Base-by-base conservation (phyloP, 192 early-diverging fungal species). In the Haplosporangium gracile region DNA sequence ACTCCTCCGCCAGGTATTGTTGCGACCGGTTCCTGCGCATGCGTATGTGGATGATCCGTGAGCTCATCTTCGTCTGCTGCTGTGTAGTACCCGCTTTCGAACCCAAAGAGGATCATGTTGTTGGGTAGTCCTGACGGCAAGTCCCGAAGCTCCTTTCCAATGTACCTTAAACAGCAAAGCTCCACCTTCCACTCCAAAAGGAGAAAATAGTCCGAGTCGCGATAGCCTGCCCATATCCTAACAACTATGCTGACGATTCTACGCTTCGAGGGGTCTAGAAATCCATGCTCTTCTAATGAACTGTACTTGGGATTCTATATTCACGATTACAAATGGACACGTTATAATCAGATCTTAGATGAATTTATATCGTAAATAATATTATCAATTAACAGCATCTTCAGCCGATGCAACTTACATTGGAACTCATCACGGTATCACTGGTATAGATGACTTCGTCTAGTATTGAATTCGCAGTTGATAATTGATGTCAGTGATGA, bases 101-200 rank as follows among this genome's bases (percentile, higher is more conserved):
- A 80, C 55, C 85, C 87, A 80, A 90, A 89, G 22, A 90, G 57
- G 16, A 92, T 82, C 1, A 88, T 89, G 70, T 92, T 92, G 71
- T 88, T 74, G 53, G 91, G 91, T 65, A 88, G 74, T 20, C 77
- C 70, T 13, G 77, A 71, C 18, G 82, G 81, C 6, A 82, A 43
- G 75, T 70, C 77, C 68, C 80, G 82, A 83, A 89, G 90, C 10
- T 88, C 81, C 55, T 89, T 90, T 22, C 88, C 88, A 29, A 92
- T 75, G 70, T 76, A 90, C 16, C 75, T 71, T 16, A 92, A 74
- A 36, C 79, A 78, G 57, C 89, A 88, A 57, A 92, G 80, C 22
- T 89, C 88, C 15, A 92, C 70, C n/a, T 80, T 73, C 91, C 91
- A 92, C 73, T 92, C 89, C n/a, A 92, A 42, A 57, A 92, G 57